These are phyloP conservation scores for Oenanthe javanica DNA, from an alignment of 140 eudicot species.

Conservation along the genomic window DNA sequence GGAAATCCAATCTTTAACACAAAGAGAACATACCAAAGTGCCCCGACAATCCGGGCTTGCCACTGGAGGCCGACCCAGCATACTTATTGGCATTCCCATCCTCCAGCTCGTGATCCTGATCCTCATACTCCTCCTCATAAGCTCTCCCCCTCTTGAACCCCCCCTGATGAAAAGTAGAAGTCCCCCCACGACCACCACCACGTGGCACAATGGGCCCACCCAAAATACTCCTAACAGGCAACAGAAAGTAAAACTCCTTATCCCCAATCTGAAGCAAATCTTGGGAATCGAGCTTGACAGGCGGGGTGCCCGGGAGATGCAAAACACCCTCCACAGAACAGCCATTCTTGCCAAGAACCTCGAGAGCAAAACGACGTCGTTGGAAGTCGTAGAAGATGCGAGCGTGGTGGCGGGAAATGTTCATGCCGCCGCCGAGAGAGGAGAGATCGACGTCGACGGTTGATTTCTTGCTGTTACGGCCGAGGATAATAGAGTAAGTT, in stretches of 20 bases:
- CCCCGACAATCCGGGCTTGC: conserved; percentile 26
- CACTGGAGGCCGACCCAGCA: conserved; percentile 47
- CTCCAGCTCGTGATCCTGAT: conserved; percentile 37
- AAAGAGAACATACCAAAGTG: conserved; percentile 33
- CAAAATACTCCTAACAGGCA: conserved; percentile 71
- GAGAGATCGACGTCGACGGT: conserved; percentile 94
- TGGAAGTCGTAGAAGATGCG: conserved; percentile 98
- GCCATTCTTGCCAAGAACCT: conserved; percentile 84
- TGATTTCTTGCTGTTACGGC: conserved; percentile 85
- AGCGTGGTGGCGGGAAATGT: conserved; percentile 97
- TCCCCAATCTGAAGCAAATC: conserved; percentile 86
- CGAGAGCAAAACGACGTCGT: conserved; percentile 92
- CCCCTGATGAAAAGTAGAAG: neutral
- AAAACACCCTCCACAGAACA: conserved; percentile 89
- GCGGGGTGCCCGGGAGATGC: conserved; percentile 70
- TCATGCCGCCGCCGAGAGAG: conserved; percentile 96
- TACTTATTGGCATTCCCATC: conserved; percentile 37
- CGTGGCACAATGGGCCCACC: conserved; percentile 57
- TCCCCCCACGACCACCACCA: conserved; percentile 14
- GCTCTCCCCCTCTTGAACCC: conserved; percentile 14
- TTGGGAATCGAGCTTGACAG: conserved; percentile 81
- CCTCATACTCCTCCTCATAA: conserved; percentile 35
- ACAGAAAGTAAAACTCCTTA: conserved; percentile 74
- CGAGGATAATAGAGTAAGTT: conserved; percentile 86
- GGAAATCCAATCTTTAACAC: neutral